Base-by-base conservation (phyloP, 2,329 filamentous ascomycete genomes). In the Phialocephala sp. region DNA sequence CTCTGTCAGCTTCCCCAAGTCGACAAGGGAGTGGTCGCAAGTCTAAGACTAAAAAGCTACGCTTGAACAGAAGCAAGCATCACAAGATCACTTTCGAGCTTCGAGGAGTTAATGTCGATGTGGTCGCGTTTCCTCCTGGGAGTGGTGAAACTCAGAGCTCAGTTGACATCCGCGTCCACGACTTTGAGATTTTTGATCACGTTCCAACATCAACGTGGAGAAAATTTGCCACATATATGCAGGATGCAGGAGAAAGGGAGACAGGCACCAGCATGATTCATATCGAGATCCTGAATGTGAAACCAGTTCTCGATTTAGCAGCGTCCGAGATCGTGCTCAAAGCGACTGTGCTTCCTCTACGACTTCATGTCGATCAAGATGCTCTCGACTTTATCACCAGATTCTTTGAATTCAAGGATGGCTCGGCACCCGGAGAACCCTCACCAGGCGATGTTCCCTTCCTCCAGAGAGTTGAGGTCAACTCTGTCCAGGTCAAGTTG, bases 331-430 rank as follows among this genome's bases (percentile, higher is more conserved):
- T 98, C 68, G 91, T 97, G 8, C 80, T 97, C 18, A 91, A 90
- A 73, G 89, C 87, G 15, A 91, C 88, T 0, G 78, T 99, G 20
- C 83, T 98, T 36, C 95, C 95, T 1, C 81, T 99, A 35, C 88
- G 95, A 52, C 83, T 99, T 1, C 95, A 99, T 76, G 94, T 99
- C 39, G 95, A 99, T 74, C 95, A 99, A 78, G 95, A 99, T 78
- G 94, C 95, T 0, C 85, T 99, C 4, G 95, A 99, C 76, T 99
- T 99, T 76, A 92, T 99, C 75, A 97, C 91, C 1, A 89, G 95
- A 1, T 99, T 99, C 82, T 99, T 99, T 74, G 94, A 97, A 73
- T 99, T 99, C 83, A 96, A 97, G 75, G 93, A 97, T 72, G 91
- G 94, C 47, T 81, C 81, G 1, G 79, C 80, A 9, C 81, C 85